Evolutionary conservation across 192 early-diverging fungal genomes (phyloP).

Genomic region (Podila clonocystis): DNA sequence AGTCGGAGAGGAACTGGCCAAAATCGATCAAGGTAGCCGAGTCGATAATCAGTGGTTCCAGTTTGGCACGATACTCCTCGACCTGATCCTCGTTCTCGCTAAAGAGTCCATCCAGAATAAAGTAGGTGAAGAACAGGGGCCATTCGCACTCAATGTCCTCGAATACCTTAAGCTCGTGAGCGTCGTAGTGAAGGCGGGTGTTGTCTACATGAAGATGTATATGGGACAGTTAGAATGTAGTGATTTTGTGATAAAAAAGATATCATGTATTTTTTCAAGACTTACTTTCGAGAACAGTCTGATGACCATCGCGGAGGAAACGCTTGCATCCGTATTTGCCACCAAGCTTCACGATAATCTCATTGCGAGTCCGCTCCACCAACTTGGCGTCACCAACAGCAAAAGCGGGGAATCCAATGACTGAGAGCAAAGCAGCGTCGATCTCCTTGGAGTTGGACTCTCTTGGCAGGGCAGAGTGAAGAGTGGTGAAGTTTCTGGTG

Average conservation of each 20-base stretch:
- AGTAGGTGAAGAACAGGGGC: constrained; percentile 88
- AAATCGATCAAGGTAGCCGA: constrained; percentile 62
- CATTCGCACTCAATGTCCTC: constrained; percentile 87
- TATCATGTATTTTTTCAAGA: background rate
- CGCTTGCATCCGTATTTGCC: constrained; percentile 84
- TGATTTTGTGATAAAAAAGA: background rate
- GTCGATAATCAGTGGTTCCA: constrained; percentile 75
- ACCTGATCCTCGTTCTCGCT: constrained; percentile 68
- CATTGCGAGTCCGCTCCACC: constrained; percentile 66
- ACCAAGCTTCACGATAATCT: constrained; percentile 81
- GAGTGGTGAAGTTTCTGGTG: constrained; percentile 79
- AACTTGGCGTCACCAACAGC: constrained; percentile 73
- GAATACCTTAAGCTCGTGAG: constrained; percentile 81
- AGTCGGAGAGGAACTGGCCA: constrained; percentile 36
- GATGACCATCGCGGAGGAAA: constrained; percentile 87
- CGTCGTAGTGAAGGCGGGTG: constrained; percentile 78
- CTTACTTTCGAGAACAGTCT: constrained; percentile 70
- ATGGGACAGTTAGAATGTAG: background rate
- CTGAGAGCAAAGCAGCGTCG: constrained; percentile 80
- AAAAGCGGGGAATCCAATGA: constrained; percentile 88
- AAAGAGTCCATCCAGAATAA: constrained; percentile 83
- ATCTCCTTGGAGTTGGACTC: constrained; percentile 88
- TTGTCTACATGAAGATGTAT: constrained; percentile 52
- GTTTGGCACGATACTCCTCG: constrained; percentile 70
- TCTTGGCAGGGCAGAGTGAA: constrained; percentile 77